Conservation (phyloP, 768 basidiomycete species). For the Mycena haematopus region DNA sequence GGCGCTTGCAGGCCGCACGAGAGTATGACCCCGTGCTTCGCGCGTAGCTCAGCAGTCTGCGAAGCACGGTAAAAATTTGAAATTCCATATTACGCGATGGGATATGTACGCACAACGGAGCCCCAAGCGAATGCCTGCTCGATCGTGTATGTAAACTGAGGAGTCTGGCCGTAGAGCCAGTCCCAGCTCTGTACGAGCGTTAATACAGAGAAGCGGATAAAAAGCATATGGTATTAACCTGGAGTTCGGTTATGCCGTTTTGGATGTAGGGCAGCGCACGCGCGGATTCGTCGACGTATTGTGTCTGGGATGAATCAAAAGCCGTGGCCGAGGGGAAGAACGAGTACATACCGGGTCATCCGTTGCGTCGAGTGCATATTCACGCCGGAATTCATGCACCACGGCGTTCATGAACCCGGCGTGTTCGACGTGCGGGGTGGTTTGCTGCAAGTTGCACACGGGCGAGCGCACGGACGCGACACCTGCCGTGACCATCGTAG, state of each 20-base stretch:
- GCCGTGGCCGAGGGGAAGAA: not conserved
- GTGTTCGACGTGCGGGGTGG: slow-evolving; percentile 61
- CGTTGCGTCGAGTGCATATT: slow-evolving; percentile 54
- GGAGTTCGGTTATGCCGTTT: slow-evolving; percentile 75
- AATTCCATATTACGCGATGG: slow-evolving; percentile 20
- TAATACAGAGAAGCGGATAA: not conserved
- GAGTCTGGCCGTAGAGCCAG: slow-evolving; percentile 90
- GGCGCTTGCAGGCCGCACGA: slow-evolving; percentile 18
- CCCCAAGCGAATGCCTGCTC: slow-evolving; percentile 58
- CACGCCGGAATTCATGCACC: slow-evolving; percentile 65
- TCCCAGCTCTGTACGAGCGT: slow-evolving; percentile 76
- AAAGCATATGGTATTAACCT: slow-evolving; percentile 44
- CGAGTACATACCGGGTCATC: slow-evolving; percentile 15
- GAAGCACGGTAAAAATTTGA: not conserved
- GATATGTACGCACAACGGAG: slow-evolving; percentile 49
- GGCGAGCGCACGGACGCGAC: slow-evolving; percentile 93
- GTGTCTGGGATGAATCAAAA: slow-evolving; percentile 8
- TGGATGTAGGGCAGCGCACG: slow-evolving; percentile 65
- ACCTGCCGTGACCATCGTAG: slow-evolving; percentile 81
- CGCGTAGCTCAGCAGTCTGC: slow-evolving; percentile 16
- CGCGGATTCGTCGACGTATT: slow-evolving; percentile 17
- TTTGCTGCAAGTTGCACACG: slow-evolving; percentile 80
- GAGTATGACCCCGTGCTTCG: slow-evolving; percentile 24
- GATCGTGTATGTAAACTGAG: slow-evolving; percentile 77
- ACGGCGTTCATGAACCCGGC: slow-evolving; percentile 75